A percentile compares a stretch with the other conserved stretches of the same genome.
Evolutionary conservation across 192 early-diverging fungal species (phyloP).

Genomic region (Funneliformis mosseae): DNA sequence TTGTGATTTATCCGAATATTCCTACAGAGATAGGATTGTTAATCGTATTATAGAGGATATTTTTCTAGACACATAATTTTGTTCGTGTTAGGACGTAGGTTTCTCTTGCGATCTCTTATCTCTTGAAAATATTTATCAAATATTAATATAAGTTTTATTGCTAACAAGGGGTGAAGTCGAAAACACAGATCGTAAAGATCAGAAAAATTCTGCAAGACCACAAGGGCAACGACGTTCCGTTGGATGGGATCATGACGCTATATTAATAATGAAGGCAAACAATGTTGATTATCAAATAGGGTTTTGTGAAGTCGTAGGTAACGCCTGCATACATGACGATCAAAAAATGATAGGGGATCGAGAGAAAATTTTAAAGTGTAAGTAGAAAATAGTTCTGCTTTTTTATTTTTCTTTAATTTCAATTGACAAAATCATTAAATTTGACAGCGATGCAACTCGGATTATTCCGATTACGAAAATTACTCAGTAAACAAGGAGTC

Average conservation of each 20-base stretch:
- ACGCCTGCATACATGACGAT: conserved; percentile 6
- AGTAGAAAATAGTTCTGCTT: background rate
- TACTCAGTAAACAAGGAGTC: conserved; percentile 2
- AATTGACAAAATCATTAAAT: conserved; percentile 16
- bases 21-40: conserved; percentile 11
- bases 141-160: conserved; percentile 16
- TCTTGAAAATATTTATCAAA: conserved; percentile 1
- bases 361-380: conserved; percentile 22
- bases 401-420: background rate
- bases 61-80: conserved; percentile 9
- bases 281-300: conserved; percentile 23
- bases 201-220: conserved; percentile 9
- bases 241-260: background rate
- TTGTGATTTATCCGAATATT: conserved; percentile 8
- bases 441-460: conserved; percentile 4
- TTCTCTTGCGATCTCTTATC: background rate
- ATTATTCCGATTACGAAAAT: background rate
- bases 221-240: background rate
- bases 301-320: conserved; percentile 9
- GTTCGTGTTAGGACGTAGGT: background rate
- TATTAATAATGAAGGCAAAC: conserved; percentile 15
- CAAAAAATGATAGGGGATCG: conserved; percentile 10
- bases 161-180: background rate
- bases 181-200: conserved; percentile 9
- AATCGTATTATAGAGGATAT: conserved; percentile 8